Base-by-base conservation (phyloP, 148 eudicot species). In the Fagopyrum esculentum region DNA sequence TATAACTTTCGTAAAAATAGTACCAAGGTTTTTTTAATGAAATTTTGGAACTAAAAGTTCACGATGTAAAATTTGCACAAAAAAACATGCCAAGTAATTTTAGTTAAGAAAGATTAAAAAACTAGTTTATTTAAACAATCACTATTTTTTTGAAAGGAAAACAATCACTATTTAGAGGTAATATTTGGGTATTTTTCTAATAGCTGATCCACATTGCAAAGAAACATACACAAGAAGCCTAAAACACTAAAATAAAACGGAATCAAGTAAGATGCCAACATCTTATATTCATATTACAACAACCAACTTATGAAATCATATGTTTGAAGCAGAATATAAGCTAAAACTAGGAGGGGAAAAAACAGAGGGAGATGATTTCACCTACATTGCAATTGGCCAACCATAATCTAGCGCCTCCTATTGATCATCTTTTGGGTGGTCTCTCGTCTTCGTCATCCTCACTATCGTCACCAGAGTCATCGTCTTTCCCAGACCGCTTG, bases 391-490 rank as follows among this genome's bases (percentile, higher is more conserved):
- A 59, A 22, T 19, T 26, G 35, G 40, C 43, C 66, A 60, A 11
- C 40, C 66, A 26, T 0, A 26, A 60, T 60, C 66, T 60, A 60
- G 4, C 5, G 13, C 44, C n/a, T 35, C 44, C 45, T 63, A 61
- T 11, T 11, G 45, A 43, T 47, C 54, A 71, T 71, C 90, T 80
- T 80, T 93, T 93, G 73, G 96, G 70, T 73, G 98, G 96, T 81
- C 96, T 89, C 84, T 83, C 92, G 54, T 89, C 98, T 72, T 86
- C 89, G 49, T 87, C 96, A 6, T 83, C 89, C 77, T 80, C 59
- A 76, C 87, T 15, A 85, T 93, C 69, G 26, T 63, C 69, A 30
- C 11, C 69, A 2, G 69, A 63, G 6, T 29, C 69, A 17, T 89
- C 69, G 29, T 89, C 93, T 69, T 90, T 80, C 30, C 75, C 80